A percentile compares a stretch with the other conserved stretches of the same genome.
Evolutionary conservation across 1,284 basidiomycete species (phyloP).

Genomic region (Tylopilus sp.): DNA sequence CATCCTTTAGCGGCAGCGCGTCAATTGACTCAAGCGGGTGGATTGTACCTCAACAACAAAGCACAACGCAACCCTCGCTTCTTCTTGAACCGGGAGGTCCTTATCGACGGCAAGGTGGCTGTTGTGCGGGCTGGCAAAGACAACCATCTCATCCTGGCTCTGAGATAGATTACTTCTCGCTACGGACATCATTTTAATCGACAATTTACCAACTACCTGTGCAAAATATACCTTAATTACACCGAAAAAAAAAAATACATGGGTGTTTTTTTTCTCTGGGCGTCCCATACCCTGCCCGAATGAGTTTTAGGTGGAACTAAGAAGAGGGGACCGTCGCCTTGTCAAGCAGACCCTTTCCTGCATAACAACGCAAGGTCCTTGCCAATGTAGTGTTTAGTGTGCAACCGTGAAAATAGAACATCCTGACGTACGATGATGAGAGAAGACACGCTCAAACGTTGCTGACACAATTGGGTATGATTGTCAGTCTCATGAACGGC

Average conservation of each 20-base stretch:
- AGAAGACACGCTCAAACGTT: conserved; percentile 20
- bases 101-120: conserved; percentile 63
- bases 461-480: conserved; percentile 8
- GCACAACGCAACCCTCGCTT: conserved; percentile 42
- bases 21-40: conserved; percentile 35
- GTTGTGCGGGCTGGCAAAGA: conserved; percentile 77
- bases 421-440: conserved; percentile 24
- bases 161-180: conserved; percentile 16
- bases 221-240: conserved; percentile 10
- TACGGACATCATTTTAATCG: not conserved
- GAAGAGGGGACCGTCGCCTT: not conserved
- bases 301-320: not conserved
- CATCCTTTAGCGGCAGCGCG: conserved; percentile 27
- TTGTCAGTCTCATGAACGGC: conserved; percentile 10
- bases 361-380: conserved; percentile 28
- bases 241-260: not conserved
- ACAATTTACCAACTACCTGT: not conserved
- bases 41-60: conserved; percentile 53
- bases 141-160: conserved; percentile 61
- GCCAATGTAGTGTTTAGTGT: conserved; percentile 3
- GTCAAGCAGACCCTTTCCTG: not conserved
- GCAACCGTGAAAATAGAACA: not conserved
- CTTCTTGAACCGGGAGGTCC: conserved; percentile 43
- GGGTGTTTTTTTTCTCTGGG: not conserved
- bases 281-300: not conserved